These are phyloP conservation scores for Epichloe aotearoae DNA, from an alignment of 2,329 filamentous ascomycete genomes.

Conservation along the genomic window DNA sequence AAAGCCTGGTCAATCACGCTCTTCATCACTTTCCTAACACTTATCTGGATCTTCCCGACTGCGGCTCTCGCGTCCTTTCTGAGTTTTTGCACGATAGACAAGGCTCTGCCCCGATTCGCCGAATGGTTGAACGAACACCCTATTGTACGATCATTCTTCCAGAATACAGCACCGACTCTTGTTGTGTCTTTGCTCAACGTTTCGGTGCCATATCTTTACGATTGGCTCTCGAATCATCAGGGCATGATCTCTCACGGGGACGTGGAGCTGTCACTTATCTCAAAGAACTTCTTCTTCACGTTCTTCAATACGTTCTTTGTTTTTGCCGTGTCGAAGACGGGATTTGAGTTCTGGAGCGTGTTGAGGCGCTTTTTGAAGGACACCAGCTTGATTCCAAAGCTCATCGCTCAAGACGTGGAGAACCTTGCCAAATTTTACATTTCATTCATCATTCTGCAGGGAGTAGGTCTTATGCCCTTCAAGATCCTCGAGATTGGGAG, in stretches of 20 bases:
- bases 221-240: slow-evolving; percentile 80
- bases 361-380: slow-evolving; percentile 66
- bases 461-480: slow-evolving; percentile 85
- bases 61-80: slow-evolving; percentile 66
- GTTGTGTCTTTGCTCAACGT: slow-evolving; percentile 80
- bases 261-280: slow-evolving; percentile 86
- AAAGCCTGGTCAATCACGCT: slow-evolving; percentile 75
- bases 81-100: slow-evolving; percentile 66
- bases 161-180: slow-evolving; percentile 76
- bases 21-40: slow-evolving; percentile 67
- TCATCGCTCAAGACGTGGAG: slow-evolving; percentile 64
- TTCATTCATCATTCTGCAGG: slow-evolving; percentile 88
- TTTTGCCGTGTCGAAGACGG: slow-evolving; percentile 79
- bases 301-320: slow-evolving; percentile 99
- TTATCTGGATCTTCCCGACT: slow-evolving; percentile 80
- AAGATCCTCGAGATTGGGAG: slow-evolving; percentile 81
- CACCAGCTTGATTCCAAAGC: slow-evolving; percentile 62
- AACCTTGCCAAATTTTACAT: slow-evolving; percentile 72
- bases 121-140: slow-evolving; percentile 53
- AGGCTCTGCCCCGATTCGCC: slow-evolving; percentile 58
- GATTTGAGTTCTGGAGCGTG: slow-evolving; percentile 58
- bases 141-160: slow-evolving; percentile 62
- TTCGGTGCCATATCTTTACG: slow-evolving; percentile 85
- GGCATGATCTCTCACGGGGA: slow-evolving; percentile 93
- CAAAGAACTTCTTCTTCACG: slow-evolving; percentile 98